phyloP scores from a whole-genome alignment of 345 rosid genomes.

The Syzygium grande region DNA sequence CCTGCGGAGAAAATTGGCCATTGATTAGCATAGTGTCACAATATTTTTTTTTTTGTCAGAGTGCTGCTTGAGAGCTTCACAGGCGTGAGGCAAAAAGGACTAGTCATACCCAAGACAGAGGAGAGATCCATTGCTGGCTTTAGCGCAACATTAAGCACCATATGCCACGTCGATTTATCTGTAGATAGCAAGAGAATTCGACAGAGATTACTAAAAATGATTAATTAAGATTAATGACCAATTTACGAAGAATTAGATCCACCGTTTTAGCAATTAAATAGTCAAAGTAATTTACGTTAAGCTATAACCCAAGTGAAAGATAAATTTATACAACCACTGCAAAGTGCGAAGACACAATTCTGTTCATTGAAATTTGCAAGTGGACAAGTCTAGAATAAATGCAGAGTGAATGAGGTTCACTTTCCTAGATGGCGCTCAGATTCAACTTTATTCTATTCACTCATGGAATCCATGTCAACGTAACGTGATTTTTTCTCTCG shows the following conservation, averaged over 20 bases:
- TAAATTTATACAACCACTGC: neutral
- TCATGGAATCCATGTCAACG: neutral
- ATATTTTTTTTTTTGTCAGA: too few relatives aligned
- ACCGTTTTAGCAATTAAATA: neutral
- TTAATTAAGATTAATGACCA: too few relatives aligned
- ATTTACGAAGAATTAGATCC: neutral
- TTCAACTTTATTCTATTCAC: too few relatives aligned
- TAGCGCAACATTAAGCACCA: fast-evolving
- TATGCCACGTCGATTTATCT: fast-evolving
- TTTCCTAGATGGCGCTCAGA: neutral
- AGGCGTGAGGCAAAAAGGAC: too few relatives aligned
- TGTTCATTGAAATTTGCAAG: neutral
- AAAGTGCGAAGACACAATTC: neutral
- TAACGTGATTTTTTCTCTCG: neutral
- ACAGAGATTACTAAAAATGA: neutral
- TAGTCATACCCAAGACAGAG: too few relatives aligned
- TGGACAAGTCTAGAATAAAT: neutral
- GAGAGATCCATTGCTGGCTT: fast-evolving
- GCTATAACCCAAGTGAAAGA: neutral
- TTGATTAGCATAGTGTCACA: neutral
- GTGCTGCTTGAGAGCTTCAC: too few relatives aligned
- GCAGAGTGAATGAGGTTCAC: neutral
- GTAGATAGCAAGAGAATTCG: too few relatives aligned
- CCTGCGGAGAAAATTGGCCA: neutral
- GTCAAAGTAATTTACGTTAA: neutral